These are phyloP conservation scores for Pyrenula aspistea DNA, from an alignment of 495 filamentous ascomycete genomes.

Conservation along the genomic window DNA sequence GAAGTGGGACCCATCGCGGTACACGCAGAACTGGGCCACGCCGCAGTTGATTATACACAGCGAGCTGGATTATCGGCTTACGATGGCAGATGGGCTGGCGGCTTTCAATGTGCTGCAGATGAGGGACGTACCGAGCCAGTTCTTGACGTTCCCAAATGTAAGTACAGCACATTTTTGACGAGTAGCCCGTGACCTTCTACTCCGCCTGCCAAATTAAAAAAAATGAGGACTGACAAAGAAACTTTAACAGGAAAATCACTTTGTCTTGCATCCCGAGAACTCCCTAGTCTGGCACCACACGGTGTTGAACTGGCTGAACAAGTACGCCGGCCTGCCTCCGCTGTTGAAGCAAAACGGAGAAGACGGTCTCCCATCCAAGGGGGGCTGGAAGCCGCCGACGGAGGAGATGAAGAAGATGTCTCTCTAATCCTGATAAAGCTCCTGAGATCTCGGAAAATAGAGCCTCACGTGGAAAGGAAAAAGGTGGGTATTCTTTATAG, in stretches of 20 bases:
- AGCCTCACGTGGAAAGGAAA: no score
- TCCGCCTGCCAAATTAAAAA: background rate
- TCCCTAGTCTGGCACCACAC: conserved; percentile 82
- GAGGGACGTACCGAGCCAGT: conserved; percentile 32
- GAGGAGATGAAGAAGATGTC: conserved; percentile 62
- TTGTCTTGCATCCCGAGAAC: conserved; percentile 89
- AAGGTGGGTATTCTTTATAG: no score
- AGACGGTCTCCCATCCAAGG: conserved; percentile 57
- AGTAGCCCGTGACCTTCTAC: no score
- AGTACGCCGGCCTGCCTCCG: conserved; percentile 48
- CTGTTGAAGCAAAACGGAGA: conserved; percentile 49
- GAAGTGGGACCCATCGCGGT: conserved; percentile 68
- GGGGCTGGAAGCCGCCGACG: conserved; percentile 53
- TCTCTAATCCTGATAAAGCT: background rate
- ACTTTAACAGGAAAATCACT: conserved; percentile 51
- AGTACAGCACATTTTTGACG: no score
- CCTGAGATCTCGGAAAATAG: no score
- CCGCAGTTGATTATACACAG: conserved; percentile 85
- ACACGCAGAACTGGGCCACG: conserved; percentile 65
- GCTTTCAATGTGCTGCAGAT: conserved; percentile 83
- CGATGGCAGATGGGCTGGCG: conserved; percentile 70
- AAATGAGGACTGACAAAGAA: no score
- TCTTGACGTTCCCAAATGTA: conserved; percentile 68
- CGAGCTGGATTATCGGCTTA: conserved; percentile 82
- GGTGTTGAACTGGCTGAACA: conserved; percentile 83